These are phyloP conservation scores for Backusella tarrabulga DNA, from an alignment of 192 early-diverging fungal genomes.

Conservation along the genomic window DNA sequence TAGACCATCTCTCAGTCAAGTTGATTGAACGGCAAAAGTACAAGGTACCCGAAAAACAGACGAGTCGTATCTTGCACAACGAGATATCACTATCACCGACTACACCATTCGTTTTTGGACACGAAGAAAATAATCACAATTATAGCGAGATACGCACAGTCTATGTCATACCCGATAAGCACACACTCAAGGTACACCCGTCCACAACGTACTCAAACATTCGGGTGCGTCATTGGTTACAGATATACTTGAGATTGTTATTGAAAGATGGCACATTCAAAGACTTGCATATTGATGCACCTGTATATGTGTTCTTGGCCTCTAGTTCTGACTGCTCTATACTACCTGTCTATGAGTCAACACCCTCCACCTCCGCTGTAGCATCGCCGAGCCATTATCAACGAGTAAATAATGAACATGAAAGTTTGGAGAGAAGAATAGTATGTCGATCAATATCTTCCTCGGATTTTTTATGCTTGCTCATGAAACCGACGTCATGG, in stretches of 20 bases:
- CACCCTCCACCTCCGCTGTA: not conserved
- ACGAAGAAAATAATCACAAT: not conserved
- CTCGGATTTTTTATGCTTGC: not conserved
- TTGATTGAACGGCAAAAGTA: slow-evolving; percentile 30
- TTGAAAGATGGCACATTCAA: slow-evolving; percentile 16
- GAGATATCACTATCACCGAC: slow-evolving; percentile 23
- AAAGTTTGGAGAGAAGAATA: not conserved
- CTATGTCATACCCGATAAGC: slow-evolving; percentile 26
- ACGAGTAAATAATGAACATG: not conserved
- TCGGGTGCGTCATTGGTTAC: slow-evolving; percentile 32
- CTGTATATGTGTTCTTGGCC: slow-evolving; percentile 3
- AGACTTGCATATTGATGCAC: slow-evolving; percentile 20
- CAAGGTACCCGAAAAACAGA: slow-evolving; percentile 22
- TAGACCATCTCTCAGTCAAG: slow-evolving; percentile 21
- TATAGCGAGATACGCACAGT: slow-evolving; percentile 7
- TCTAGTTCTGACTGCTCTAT: slow-evolving; percentile 8
- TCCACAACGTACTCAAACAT: slow-evolving; percentile 26
- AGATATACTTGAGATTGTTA: slow-evolving; percentile 14
- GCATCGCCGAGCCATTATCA: not conserved
- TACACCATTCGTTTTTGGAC: not conserved
- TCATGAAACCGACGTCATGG: not conserved
- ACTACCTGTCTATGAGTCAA: slow-evolving; percentile 18
- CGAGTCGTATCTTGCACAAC: slow-evolving; percentile 30
- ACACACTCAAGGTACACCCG: slow-evolving; percentile 20
- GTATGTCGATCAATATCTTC: not conserved